Base-by-base conservation (phyloP, 768 basidiomycete genomes). In the Royoungia palumana region DNA sequence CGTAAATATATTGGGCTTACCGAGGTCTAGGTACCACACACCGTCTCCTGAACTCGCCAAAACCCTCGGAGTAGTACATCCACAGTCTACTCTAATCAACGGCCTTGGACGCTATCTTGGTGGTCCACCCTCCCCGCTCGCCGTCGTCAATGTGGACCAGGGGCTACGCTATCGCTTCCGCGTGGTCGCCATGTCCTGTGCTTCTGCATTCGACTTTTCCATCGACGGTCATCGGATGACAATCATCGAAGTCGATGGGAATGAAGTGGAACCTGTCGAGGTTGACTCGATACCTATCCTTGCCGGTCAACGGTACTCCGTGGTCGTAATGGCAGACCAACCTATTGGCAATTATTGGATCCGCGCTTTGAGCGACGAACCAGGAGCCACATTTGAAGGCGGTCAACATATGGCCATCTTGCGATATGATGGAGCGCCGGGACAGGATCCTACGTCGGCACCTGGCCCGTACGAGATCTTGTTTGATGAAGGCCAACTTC, bases 261-360 rank as follows among this genome's bases (percentile, higher is more conserved):
- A 66, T 38, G 72, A 72, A 51, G 69, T 67, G 0, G 41, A 61
- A 21, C 74, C 78, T 1, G 60, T 74, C 22, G 60, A 58, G 6
- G 74, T 74, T 2, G 72, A 74, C 43, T 64, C 67, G 7, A 58
- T 72, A 24, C 41, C 30, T 10, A 30, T 57, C 16, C 17, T 50
- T 49, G 64, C 68, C 36, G 68, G 62, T 19, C 73, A 73, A 39
- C 66, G 67, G 6, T 71, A 74, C 53, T 75, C 72, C 9, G 60
- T 72, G 36, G 65, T 78, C 7, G 55, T 77, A 20, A 67, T 57
- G 17, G 74, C 76, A 13, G 65, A 77, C 48, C 70, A 77, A 43
- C 56, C 67, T 2, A 53, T 74, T 24, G 67, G 60, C n/a, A 82
- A 80, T 59, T 82, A 80, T 60, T 82, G 77, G 77, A 69, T 80